Evolutionary conservation across 345 rosid species (phyloP).

Genomic region (Hevea brasiliensis): DNA sequence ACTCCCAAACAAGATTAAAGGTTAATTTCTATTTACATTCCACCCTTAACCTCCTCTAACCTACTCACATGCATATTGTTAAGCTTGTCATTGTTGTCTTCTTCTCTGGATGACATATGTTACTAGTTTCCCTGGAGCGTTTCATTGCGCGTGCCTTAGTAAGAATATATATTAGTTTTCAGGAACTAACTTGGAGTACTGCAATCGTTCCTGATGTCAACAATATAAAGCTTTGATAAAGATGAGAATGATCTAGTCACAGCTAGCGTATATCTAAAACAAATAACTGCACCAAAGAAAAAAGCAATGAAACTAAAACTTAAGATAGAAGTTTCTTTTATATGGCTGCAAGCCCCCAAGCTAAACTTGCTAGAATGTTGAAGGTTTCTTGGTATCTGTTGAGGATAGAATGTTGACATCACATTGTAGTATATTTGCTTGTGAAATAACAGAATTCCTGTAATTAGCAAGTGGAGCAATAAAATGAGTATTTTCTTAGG

Average conservation of each 20-base stretch:
- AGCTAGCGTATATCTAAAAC: neutral
- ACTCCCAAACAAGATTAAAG: too few species aligned
- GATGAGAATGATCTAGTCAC: neutral
- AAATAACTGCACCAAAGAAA: neutral
- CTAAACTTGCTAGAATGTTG: neutral
- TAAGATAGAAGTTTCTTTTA: neutral
- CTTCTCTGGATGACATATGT: neutral
- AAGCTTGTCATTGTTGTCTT: too few species aligned
- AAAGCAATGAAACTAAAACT: neutral
- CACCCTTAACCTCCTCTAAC: too few species aligned
- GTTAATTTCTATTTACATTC: too few species aligned
- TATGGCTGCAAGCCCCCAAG: neutral
- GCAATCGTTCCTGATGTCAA: neutral
- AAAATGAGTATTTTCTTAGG: neutral
- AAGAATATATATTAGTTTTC: neutral
- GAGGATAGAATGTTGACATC: neutral
- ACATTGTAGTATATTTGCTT: neutral
- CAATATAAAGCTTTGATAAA: neutral
- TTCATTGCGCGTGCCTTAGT: neutral
- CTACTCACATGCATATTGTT: too few species aligned
- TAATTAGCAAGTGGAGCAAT: constrained; percentile 7
- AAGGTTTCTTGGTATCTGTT: too few species aligned
- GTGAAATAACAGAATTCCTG: neutral
- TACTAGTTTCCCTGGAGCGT: neutral
- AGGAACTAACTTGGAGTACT: neutral